Conservation (phyloP, 352 stramenopile genomes). For the Peronospora belbahrii region DNA sequence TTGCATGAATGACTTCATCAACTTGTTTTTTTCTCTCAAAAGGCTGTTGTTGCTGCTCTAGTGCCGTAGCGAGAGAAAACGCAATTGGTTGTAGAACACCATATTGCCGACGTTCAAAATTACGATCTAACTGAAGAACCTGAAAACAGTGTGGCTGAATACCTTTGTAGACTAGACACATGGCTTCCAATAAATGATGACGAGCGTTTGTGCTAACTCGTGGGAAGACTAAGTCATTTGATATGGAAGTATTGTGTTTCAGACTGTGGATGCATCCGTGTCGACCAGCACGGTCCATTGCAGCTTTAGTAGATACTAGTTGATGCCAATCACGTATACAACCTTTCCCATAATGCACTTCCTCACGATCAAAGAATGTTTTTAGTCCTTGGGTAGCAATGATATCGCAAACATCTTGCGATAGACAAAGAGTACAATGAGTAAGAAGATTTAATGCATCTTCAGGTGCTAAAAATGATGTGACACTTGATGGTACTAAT, state of each 20-base stretch:
- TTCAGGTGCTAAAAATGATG: conserved; percentile 17
- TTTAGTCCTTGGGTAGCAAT: conserved; percentile 19
- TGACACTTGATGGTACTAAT: conserved; percentile 9
- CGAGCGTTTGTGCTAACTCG: conserved; percentile 14
- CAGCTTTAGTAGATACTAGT: conserved; percentile 9
- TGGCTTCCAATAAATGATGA: conserved; percentile 19
- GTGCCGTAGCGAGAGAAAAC: conserved; percentile 10
- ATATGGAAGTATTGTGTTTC: not conserved
- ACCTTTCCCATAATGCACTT: conserved; percentile 15
- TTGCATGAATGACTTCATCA: conserved; percentile 11
- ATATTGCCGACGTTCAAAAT: conserved; percentile 22
- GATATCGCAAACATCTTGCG: conserved; percentile 18
- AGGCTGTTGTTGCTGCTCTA: not conserved
- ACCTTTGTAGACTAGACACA: conserved; percentile 22
- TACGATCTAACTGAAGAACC: conserved; percentile 23
- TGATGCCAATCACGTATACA: conserved; percentile 18
- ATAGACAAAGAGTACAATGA: conserved; percentile 8
- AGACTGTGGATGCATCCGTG: not conserved
- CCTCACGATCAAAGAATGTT: conserved; percentile 14
- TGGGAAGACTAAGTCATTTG: conserved; percentile 9
- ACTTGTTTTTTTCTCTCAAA: not conserved
- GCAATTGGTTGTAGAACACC: conserved; percentile 15
- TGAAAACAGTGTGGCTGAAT: conserved; percentile 21
- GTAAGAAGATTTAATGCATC: conserved; percentile 15
- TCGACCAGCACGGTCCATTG: not conserved